Evolutionary conservation across 2,329 filamentous ascomycete genomes (phyloP).

Genomic region (Tolypocladium inflatum): DNA sequence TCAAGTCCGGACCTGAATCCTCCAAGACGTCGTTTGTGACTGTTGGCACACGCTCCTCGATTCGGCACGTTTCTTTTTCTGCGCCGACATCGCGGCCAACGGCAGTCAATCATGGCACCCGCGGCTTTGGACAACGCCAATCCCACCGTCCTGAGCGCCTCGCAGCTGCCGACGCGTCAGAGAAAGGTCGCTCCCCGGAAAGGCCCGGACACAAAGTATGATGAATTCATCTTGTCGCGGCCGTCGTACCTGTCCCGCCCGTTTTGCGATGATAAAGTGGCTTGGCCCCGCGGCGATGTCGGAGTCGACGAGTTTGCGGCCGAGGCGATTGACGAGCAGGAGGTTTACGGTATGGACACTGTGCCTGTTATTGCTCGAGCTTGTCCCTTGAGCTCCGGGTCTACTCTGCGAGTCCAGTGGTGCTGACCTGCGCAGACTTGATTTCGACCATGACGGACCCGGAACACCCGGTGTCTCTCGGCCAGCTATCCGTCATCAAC

Average conservation of each 20-base stretch:
- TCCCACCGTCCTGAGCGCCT: constrained; percentile 80
- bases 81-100: background rate
- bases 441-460: constrained; percentile 93
- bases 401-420: background rate
- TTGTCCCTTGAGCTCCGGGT: background rate
- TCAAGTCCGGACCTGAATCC: background rate
- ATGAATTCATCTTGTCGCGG: constrained; percentile 35
- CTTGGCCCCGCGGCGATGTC: constrained; percentile 24
- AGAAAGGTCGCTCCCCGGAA: constrained; percentile 36
- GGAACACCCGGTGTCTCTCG: constrained; percentile 89
- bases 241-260: constrained; percentile 32
- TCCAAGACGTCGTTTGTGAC: background rate
- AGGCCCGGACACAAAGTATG: constrained; percentile 37
- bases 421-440: constrained; percentile 51
- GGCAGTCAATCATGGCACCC: constrained; percentile 10
- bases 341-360: constrained; percentile 69
- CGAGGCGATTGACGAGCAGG: constrained; percentile 91
- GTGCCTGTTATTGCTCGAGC: background rate
- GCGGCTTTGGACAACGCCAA: constrained; percentile 65
- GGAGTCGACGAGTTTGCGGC: constrained; percentile 50
- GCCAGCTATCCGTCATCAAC: constrained; percentile 88
- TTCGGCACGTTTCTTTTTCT: background rate
- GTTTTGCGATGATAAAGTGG: constrained; percentile 25
- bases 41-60: background rate
- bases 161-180: constrained; percentile 76